These are phyloP conservation scores for Puccinellia tenuiflora DNA, from an alignment of 176 grass and related monocot species.

Conservation along the genomic window DNA sequence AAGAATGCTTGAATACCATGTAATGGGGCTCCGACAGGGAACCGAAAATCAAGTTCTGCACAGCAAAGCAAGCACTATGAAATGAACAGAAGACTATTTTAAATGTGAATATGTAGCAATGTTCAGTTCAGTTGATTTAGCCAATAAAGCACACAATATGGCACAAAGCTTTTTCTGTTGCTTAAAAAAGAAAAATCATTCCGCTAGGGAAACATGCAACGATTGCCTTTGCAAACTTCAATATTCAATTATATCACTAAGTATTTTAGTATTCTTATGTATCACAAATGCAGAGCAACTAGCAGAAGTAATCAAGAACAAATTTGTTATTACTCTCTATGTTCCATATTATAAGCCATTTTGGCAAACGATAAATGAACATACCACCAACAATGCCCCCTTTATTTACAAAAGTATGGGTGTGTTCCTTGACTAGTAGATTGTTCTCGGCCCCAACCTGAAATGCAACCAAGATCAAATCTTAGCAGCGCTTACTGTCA, in stretches of 20 bases:
- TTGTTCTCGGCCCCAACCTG: slow-evolving; percentile 92
- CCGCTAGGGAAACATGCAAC: not conserved
- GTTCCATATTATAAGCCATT: too few species aligned
- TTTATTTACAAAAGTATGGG: slow-evolving; percentile 97
- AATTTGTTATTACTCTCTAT: not conserved
- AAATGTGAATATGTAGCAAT: not conserved
- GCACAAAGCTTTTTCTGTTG: not conserved
- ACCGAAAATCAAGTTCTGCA: slow-evolving; percentile 98
- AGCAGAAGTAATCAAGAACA: not conserved
- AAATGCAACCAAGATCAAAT: not conserved
- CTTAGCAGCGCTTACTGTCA: not conserved
- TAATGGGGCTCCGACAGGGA: slow-evolving; percentile 84
- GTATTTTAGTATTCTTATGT: not conserved
- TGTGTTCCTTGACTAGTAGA: slow-evolving; percentile 93
- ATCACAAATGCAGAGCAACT: not conserved
- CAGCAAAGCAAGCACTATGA: not conserved
- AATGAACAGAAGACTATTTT: not conserved
- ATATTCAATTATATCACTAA: not conserved
- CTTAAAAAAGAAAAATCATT: not conserved
- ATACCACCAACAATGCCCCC: slow-evolving; percentile 81
- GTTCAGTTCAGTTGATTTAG: not conserved
- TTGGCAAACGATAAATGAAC: slow-evolving; percentile 25
- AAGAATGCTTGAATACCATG: slow-evolving; percentile 97
- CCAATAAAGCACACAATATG: not conserved
- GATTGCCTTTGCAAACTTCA: not conserved